These are phyloP conservation scores for Biscogniauxia mediterranea DNA, from an alignment of 2,329 filamentous ascomycete genomes.

Conservation along the genomic window DNA sequence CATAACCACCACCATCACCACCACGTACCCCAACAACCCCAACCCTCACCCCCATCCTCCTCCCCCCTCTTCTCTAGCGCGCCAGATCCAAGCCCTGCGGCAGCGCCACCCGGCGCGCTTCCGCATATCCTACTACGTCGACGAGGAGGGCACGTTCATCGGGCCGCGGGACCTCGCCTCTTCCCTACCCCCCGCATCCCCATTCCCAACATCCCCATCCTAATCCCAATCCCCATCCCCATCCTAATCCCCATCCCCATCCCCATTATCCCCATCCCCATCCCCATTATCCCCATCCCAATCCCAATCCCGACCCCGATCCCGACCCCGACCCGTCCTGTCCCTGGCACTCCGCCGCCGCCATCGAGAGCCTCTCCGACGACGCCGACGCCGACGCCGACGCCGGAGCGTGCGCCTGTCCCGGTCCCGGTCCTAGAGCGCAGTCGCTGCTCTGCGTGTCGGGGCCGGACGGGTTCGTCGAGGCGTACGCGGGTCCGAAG, in stretches of 20 bases:
- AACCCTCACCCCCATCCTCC: too few species aligned
- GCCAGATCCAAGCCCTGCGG: conserved; percentile 63
- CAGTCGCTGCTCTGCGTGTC: conserved; percentile 71
- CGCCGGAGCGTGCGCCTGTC: conserved; percentile 23
- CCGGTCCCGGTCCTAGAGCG: too few species aligned
- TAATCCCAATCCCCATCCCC: conserved; percentile 26
- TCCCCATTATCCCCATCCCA: conserved; percentile 1
- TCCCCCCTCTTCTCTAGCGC: conserved; percentile 23
- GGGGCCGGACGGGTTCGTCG: conserved; percentile 87
- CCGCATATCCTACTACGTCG: conserved; percentile 73
- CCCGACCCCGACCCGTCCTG: conserved; percentile 10
- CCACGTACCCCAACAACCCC: too few species aligned
- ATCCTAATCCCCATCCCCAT: conserved; percentile 2
- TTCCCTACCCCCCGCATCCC: conserved; percentile 12
- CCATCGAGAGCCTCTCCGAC: conserved; percentile 24
- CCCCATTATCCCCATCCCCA: too few species aligned
- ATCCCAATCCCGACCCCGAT: conserved; percentile 26
- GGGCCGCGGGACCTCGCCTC: conserved; percentile 47
- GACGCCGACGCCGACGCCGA: conserved; percentile 24
- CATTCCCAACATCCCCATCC: neutral
- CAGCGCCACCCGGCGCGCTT: conserved; percentile 54
- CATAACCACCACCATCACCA: too few species aligned
- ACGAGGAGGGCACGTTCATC: conserved; percentile 73
- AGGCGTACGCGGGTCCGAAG: conserved; percentile 77
- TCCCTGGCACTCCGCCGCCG: conserved; percentile 28